Conservation (phyloP, 2,329 filamentous ascomycete genomes). For the Diaporthe sp. region DNA sequence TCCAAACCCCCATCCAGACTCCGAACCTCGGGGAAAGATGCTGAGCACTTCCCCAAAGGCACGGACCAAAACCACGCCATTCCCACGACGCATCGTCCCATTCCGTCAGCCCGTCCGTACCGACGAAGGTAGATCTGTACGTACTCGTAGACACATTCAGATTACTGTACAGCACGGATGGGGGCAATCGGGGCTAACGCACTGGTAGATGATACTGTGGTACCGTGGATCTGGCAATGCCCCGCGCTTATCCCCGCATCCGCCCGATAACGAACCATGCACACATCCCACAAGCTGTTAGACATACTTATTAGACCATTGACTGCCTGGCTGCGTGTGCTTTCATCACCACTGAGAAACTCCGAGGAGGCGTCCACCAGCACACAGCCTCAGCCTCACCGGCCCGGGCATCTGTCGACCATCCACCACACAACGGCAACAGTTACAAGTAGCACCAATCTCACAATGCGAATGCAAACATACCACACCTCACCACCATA, state of each 20-base stretch:
- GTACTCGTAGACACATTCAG: constrained; percentile 13
- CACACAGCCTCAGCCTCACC: constrained; percentile 5
- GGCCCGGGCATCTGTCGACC: constrained; percentile 36
- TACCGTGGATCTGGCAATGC: background rate
- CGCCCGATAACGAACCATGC: constrained; percentile 15
- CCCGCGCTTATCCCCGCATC: constrained; percentile 10
- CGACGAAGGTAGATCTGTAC: background rate
- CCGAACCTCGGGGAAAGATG: constrained; percentile 24
- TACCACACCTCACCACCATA: background rate
- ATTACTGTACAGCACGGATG: constrained; percentile 8
- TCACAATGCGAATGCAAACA: background rate
- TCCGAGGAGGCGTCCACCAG: background rate
- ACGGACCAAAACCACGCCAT: constrained; percentile 38
- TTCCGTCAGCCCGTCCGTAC: background rate
- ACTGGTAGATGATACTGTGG: background rate
- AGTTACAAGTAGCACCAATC: background rate
- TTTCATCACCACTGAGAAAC: background rate
- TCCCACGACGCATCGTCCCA: constrained; percentile 32
- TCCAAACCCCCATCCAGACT: background rate
- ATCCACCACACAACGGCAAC: constrained; percentile 16
- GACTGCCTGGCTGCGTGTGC: too few relatives aligned
- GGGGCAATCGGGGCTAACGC: background rate
- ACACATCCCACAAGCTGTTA: background rate
- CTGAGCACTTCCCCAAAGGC: background rate
- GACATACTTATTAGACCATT: constrained; percentile 4